Percentiles rank a stretch among this genome's conserved stretches.
phyloP scores from a whole-genome alignment of 352 stramenopile species.

The Globisporangium takayamanum region DNA sequence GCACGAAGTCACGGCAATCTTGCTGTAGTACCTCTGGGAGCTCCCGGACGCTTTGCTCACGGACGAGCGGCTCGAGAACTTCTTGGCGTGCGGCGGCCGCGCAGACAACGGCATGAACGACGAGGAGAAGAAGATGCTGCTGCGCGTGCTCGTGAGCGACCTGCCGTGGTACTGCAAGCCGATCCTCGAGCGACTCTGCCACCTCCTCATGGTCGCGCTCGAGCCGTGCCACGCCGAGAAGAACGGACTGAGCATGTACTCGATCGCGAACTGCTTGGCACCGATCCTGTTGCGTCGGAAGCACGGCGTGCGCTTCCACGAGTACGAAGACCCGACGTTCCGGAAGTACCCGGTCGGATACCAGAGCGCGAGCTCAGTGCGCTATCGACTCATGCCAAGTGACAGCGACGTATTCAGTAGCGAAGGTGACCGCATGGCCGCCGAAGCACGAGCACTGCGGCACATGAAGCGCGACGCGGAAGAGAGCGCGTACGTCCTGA shows the following conservation, averaged over 20 bases:
- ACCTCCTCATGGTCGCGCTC: conserved; percentile 55
- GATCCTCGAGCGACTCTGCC: conserved; percentile 61
- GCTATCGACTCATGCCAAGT: conserved; percentile 38
- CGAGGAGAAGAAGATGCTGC: conserved; percentile 49
- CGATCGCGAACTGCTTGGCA: conserved; percentile 55
- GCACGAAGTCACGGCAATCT: conserved; percentile 70
- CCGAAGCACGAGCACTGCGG: conserved; percentile 36
- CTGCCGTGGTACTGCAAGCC: conserved; percentile 78
- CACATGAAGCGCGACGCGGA: conserved; percentile 59
- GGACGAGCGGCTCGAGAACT: conserved; percentile 62
- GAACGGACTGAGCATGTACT: conserved; percentile 65
- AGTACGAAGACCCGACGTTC: conserved; percentile 60
- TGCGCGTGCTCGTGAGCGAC: conserved; percentile 73
- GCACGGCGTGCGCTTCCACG: conserved; percentile 50
- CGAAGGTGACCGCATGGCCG: conserved; percentile 24
- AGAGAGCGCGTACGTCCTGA: conserved; percentile 57
- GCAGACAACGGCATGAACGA: conserved; percentile 30
- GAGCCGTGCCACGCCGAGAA: conserved; percentile 51
- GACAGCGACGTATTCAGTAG: conserved; percentile 35
- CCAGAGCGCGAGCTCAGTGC: conserved; percentile 42
- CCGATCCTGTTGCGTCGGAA: conserved; percentile 53
- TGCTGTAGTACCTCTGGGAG: conserved; percentile 83
- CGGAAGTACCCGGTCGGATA: conserved; percentile 74
- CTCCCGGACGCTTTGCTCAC: conserved; percentile 73
- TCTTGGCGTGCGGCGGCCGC: conserved; percentile 40